These are phyloP conservation scores for Schrenkiella parvula DNA, from an alignment of 345 rosid species.

Conservation along the genomic window DNA sequence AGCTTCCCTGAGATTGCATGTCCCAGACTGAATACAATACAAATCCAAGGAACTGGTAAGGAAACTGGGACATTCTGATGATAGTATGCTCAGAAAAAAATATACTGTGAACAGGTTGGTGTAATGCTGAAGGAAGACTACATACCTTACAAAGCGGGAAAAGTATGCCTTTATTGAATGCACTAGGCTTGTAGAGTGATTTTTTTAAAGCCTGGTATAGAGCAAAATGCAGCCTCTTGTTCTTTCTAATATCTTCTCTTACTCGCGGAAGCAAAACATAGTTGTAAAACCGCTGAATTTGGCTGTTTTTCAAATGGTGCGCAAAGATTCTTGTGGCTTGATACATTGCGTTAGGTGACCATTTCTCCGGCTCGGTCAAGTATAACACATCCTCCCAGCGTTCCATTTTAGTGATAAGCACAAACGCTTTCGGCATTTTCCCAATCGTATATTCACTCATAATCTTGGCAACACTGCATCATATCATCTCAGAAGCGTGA, in stretches of 20 bases:
- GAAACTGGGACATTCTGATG: not conserved
- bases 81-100: not conserved
- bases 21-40: constrained; percentile 66
- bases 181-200: constrained; percentile 80
- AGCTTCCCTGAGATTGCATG: constrained; percentile 93
- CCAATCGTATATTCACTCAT: constrained; percentile 77
- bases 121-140: not conserved
- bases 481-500: not conserved
- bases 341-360: constrained; percentile 93
- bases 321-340: constrained; percentile 88
- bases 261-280: constrained; percentile 87
- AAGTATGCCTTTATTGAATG: constrained; percentile 88
- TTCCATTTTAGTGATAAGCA: constrained; percentile 63
- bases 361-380: constrained; percentile 87
- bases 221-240: constrained; percentile 78
- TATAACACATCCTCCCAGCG: constrained; percentile 84
- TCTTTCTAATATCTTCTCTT: constrained; percentile 82
- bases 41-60: not conserved
- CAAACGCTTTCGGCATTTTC: constrained; percentile 85
- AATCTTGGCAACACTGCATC: constrained; percentile 68
- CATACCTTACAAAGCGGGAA: constrained; percentile 86
- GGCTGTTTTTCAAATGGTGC: constrained; percentile 63
- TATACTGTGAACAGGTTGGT: not conserved
- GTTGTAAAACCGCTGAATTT: constrained; percentile 69
- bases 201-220: constrained; percentile 80